A percentile compares a stretch with the other conserved stretches of the same genome.
These are phyloP conservation scores for Melanomma pulvis-pyrius DNA, from an alignment of 495 filamentous ascomycete genomes.

Conservation along the genomic window DNA sequence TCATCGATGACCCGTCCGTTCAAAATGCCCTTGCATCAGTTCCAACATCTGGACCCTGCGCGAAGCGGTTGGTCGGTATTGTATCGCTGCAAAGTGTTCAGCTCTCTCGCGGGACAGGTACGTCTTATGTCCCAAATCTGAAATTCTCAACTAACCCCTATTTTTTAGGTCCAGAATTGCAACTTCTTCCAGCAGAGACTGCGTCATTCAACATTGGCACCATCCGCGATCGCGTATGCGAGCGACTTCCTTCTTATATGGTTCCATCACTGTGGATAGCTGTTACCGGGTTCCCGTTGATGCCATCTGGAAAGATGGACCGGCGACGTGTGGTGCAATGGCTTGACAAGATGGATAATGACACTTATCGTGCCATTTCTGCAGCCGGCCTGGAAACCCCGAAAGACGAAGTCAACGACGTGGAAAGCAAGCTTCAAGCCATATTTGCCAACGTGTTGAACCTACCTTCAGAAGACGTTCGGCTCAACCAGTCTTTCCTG, in stretches of 20 bases:
- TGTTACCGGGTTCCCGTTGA: slow-evolving; percentile 27
- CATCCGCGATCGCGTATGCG: slow-evolving; percentile 32
- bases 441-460: slow-evolving; percentile 35
- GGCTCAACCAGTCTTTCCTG: slow-evolving; percentile 33
- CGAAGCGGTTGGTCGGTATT: slow-evolving; percentile 32
- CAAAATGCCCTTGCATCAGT: slow-evolving; percentile 28
- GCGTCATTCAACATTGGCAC: slow-evolving; percentile 14
- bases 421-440: slow-evolving; percentile 31
- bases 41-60: slow-evolving; percentile 32
- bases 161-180: not conserved
- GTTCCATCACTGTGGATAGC: slow-evolving; percentile 35
- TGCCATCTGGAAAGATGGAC: slow-evolving; percentile 40
- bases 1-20: slow-evolving; percentile 27
- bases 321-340: slow-evolving; percentile 26
- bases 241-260: slow-evolving; percentile 40
- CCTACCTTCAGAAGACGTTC: slow-evolving; percentile 25
- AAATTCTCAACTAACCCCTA: not conserved
- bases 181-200: slow-evolving; percentile 14
- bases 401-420: slow-evolving; percentile 15
- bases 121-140: not conserved
- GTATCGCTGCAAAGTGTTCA: slow-evolving; percentile 20
- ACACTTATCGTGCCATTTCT: slow-evolving; percentile 26
- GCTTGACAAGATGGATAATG: slow-evolving; percentile 31
- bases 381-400: slow-evolving; percentile 13
- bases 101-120: not conserved